phyloP scores from a whole-genome alignment of 129 eudicot genomes.

The Pseudognaphalium luteoalbum region DNA sequence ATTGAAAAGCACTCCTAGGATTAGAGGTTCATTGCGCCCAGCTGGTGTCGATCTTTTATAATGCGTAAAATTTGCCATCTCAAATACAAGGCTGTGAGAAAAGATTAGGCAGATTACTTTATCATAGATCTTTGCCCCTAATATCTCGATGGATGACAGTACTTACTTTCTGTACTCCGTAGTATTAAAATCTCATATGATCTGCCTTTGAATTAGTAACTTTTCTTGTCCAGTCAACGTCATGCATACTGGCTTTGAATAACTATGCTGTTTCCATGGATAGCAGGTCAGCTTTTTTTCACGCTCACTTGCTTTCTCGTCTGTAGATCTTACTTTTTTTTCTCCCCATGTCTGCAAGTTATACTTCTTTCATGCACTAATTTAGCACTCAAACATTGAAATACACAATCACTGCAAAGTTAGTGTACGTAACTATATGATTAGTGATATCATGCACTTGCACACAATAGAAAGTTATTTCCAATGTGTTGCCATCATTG shows the following conservation, averaged over 20 bases:
- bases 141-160: neutral
- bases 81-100: neutral
- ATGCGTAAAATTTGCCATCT: neutral
- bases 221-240: constrained; percentile 66
- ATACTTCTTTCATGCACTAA: neutral
- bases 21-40: neutral
- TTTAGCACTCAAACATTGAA: no score
- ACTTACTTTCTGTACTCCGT: neutral
- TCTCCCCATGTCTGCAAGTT: neutral
- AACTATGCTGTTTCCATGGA: constrained; percentile 72
- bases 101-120: neutral
- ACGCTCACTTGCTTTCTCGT: neutral
- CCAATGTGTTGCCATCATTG: constrained; percentile 13
- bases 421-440: no score
- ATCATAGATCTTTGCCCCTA: neutral
- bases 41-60: neutral
- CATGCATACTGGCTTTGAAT: constrained; percentile 84
- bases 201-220: constrained; percentile 25
- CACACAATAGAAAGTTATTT: constrained; percentile 15
- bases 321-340: neutral
- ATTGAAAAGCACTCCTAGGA: neutral
- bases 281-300: constrained; percentile 55
- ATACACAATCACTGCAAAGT: no score
- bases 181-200: constrained; percentile 17
- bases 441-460: neutral